A percentile compares a stretch with the other conserved stretches of the same genome.
Conservation (phyloP, 164 flowering plant species). For the Vitis cinerea region DNA sequence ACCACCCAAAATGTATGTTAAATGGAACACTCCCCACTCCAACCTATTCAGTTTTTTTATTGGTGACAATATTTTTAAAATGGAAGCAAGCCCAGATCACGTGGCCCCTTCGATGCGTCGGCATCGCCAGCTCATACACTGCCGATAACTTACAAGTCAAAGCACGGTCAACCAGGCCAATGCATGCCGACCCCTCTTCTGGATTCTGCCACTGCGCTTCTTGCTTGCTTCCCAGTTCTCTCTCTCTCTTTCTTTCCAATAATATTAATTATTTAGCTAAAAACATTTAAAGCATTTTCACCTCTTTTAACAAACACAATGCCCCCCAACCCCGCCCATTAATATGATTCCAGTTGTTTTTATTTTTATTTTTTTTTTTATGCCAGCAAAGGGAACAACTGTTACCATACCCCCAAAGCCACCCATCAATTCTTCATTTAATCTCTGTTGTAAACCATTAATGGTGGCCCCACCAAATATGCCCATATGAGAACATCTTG, state of each 20-base stretch:
- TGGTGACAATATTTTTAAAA: no score
- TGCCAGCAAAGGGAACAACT: constrained; percentile 8
- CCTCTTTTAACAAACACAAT: background rate
- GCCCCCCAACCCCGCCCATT: background rate
- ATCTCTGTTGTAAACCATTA: no score
- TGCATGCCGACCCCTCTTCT: constrained; percentile 19
- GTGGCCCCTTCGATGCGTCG: constrained; percentile 39
- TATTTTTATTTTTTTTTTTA: background rate
- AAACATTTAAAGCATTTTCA: constrained; percentile 3
- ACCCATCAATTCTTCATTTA: no score
- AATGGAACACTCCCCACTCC: no score
- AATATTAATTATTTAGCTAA: background rate
- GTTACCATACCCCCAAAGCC: background rate
- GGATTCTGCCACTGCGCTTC: constrained; percentile 18
- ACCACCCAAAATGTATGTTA: no score
- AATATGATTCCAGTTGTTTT: constrained; percentile 1
- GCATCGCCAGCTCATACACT: constrained; percentile 41
- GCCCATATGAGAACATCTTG: no score
- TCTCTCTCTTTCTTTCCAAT: constrained; percentile 1
- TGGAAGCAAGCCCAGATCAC: constrained; percentile 15
- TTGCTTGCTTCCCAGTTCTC: no score
- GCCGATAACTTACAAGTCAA: constrained; percentile 34
- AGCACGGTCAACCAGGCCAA: constrained; percentile 27
- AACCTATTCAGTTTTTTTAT: no score
- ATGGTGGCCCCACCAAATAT: background rate